phyloP scores from a whole-genome alignment of 768 basidiomycete species.

The Hygrocybe punicea region DNA sequence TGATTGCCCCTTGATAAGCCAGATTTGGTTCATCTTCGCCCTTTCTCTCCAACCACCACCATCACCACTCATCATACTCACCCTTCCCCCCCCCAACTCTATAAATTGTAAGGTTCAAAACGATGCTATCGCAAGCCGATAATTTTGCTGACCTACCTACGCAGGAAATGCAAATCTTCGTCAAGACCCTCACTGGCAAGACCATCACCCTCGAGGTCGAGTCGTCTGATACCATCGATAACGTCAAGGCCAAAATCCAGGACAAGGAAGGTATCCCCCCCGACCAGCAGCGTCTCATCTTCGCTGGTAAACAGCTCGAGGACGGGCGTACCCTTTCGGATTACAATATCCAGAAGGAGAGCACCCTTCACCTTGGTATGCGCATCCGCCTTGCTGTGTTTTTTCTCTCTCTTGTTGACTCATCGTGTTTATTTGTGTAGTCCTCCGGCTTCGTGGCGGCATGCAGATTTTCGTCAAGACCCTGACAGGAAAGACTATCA shows the following conservation, averaged over 20 bases:
- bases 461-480: conserved; percentile 68
- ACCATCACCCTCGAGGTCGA: conserved; percentile 3
- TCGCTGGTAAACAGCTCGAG: too few species aligned
- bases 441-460: too few species aligned
- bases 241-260: conserved; percentile 1
- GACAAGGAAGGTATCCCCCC: conserved; percentile 53
- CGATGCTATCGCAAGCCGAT: background rate
- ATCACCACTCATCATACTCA: too few species aligned
- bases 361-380: background rate
- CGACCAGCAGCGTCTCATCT: background rate
- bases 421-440: too few species aligned
- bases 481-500: conserved; percentile 47
- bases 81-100: background rate
- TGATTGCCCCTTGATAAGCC: background rate
- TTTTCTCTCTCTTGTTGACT: too few species aligned
- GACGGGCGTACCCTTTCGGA: background rate
- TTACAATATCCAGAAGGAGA: conserved; percentile 1
- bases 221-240: conserved; percentile 1
- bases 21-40: background rate
- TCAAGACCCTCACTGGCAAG: conserved; percentile 71
- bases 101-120: background rate
- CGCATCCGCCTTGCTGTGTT: background rate
- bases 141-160: background rate
- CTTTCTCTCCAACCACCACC: background rate
- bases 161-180: conserved; percentile 44